These are phyloP conservation scores for Moesziomyces globuligerus DNA, from an alignment of 1,284 basidiomycete species.

Conservation along the genomic window DNA sequence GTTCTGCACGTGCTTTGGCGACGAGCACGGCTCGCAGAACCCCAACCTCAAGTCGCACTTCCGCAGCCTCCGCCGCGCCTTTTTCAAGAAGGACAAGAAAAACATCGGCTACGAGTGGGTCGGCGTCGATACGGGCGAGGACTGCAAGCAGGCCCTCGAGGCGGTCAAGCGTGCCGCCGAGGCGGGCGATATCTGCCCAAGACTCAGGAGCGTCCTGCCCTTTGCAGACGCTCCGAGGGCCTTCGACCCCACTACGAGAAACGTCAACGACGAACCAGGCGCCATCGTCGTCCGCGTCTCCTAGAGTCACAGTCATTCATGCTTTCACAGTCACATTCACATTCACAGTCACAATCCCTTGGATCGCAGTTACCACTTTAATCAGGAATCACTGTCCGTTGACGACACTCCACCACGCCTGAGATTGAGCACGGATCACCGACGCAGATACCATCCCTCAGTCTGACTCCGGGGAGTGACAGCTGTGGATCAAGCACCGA, in stretches of 20 bases:
- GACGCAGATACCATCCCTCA: too few species aligned
- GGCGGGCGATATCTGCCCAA: constrained; percentile 60
- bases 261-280: constrained; percentile 53
- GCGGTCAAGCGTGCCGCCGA: constrained; percentile 59
- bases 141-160: constrained; percentile 62
- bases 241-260: constrained; percentile 49
- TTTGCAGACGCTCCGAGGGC: constrained; percentile 62
- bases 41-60: constrained; percentile 65
- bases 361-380: too few species aligned
- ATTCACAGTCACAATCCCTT: too few species aligned
- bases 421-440: too few species aligned
- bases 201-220: constrained; percentile 60
- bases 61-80: constrained; percentile 66
- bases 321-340: not conserved
- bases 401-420: too few species aligned
- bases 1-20: constrained; percentile 66
- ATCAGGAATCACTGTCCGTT: too few species aligned
- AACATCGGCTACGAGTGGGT: constrained; percentile 68
- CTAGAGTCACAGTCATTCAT: constrained; percentile 6
- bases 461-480: too few species aligned
- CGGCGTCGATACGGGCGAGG: constrained; percentile 57
- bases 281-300: constrained; percentile 61
- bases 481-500: too few species aligned
- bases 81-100: constrained; percentile 69
- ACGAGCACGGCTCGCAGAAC: constrained; percentile 61